Evolutionary conservation across 768 basidiomycete species (phyloP).

Genomic region (Xerocomellus amylosporus): DNA sequence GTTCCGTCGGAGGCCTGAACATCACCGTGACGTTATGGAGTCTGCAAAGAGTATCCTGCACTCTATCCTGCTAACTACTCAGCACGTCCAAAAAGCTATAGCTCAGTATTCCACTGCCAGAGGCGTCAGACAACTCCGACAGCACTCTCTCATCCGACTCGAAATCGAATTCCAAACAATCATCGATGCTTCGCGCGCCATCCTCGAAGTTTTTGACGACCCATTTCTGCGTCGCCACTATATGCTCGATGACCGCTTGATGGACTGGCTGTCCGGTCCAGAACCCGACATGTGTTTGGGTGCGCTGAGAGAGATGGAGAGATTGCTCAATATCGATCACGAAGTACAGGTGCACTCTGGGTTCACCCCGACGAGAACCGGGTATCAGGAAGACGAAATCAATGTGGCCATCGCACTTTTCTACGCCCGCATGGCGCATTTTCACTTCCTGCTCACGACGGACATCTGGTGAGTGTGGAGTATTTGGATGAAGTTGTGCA

Average conservation of each 20-base stretch:
- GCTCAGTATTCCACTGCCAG: not conserved
- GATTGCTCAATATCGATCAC: not conserved
- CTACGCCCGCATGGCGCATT: not conserved
- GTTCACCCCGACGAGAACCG: not conserved
- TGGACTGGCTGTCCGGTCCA: slow-evolving; percentile 1
- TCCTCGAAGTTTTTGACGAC: not conserved
- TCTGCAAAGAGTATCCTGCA: slow-evolving; percentile 1
- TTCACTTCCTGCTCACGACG: slow-evolving; percentile 10
- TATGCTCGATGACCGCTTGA: slow-evolving; percentile 3
- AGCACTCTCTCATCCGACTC: slow-evolving; percentile 6
- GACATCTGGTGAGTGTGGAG: slow-evolving; percentile 5
- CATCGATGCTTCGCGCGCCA: slow-evolving; percentile 1
- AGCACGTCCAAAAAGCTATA: not conserved
- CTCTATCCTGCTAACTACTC: not conserved
- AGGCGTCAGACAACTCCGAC: not conserved
- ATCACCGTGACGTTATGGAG: too few species aligned
- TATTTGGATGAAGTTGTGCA: not conserved
- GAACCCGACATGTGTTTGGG: slow-evolving; percentile 7
- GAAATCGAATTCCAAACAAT: slow-evolving; percentile 5
- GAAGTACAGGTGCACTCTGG: not conserved
- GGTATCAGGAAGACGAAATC: not conserved
- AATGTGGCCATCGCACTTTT: not conserved
- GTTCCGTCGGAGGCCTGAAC: too few species aligned
- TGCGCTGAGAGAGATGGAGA: not conserved
- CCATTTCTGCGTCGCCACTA: not conserved